Conservation (phyloP, 2,329 filamentous ascomycete genomes). For the Drechslerella dactyloides region DNA sequence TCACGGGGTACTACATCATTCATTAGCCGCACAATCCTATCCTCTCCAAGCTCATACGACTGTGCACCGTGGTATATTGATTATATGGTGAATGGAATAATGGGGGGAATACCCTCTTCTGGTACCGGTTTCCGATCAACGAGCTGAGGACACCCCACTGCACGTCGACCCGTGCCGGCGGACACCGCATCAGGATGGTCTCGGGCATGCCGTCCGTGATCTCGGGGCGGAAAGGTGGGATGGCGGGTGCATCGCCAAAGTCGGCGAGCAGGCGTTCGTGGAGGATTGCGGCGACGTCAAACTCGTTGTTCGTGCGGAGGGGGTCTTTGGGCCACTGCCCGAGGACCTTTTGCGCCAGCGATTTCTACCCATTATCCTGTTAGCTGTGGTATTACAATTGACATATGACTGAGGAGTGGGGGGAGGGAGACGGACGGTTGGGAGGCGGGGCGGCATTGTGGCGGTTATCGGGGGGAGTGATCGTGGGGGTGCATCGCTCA, state of each 20-base stretch:
- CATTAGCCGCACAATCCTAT: constrained; percentile 11
- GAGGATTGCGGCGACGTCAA: constrained; percentile 68
- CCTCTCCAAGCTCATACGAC: constrained; percentile 5
- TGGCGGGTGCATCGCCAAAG: constrained; percentile 51
- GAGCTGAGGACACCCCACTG: constrained; percentile 68
- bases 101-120: constrained; percentile 61
- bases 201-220: constrained; percentile 20
- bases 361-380: constrained; percentile 9
- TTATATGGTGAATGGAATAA: background rate
- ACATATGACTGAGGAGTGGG: background rate
- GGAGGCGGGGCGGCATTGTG: constrained; percentile 28
- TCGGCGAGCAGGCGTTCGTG: constrained; percentile 59
- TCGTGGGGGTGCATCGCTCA: background rate
- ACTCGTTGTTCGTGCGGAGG: constrained; percentile 57
- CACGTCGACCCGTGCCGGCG: constrained; percentile 58
- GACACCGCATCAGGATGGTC: constrained; percentile 50
- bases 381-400: constrained; percentile 5
- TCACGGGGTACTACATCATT: constrained; percentile 59
- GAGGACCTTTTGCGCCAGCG: constrained; percentile 51
- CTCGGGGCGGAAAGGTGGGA: constrained; percentile 21
- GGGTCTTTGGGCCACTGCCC: background rate
- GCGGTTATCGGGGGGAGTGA: background rate
- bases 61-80: background rate
- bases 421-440: constrained; percentile 19
- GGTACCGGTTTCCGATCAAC: constrained; percentile 67